Conservation (phyloP, 495 filamentous ascomycete genomes). For the Neurospora sp. region DNA sequence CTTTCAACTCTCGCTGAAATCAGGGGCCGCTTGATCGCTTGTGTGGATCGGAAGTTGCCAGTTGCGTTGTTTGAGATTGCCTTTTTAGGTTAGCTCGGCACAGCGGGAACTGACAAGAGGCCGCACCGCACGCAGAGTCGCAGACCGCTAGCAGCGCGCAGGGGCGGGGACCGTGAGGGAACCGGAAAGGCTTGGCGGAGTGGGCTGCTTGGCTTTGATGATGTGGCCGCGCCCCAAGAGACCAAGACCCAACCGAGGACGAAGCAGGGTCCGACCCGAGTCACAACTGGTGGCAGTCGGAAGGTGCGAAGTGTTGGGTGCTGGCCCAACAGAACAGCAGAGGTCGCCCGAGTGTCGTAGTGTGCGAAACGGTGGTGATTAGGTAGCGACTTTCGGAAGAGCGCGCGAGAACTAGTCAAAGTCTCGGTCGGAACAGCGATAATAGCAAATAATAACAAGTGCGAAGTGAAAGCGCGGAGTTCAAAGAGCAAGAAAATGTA, state of each 20-base stretch:
- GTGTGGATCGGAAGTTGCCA: background rate
- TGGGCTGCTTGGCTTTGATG: conserved; percentile 6
- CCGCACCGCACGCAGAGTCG: background rate
- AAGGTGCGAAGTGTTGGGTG: background rate
- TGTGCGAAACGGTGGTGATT: conserved; percentile 4
- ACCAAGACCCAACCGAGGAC: conserved; percentile 9
- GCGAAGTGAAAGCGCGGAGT: conserved; percentile 19
- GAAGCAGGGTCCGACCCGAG: conserved; percentile 13
- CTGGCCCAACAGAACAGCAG: background rate
- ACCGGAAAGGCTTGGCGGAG: background rate
- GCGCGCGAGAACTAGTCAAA: conserved; percentile 31
- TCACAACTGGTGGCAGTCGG: conserved; percentile 13
- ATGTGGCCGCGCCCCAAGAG: conserved; percentile 17
- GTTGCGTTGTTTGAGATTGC: background rate
- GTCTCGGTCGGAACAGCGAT: conserved; percentile 14
- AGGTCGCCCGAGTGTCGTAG: background rate
- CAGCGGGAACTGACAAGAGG: background rate
- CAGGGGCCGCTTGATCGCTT: background rate
- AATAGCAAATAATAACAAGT: conserved; percentile 4
- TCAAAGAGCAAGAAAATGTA: conserved; percentile 6
- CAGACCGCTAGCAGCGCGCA: background rate
- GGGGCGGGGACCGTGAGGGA: background rate
- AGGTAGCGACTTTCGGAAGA: conserved; percentile 4
- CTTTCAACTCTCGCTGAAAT: background rate
- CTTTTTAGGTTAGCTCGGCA: background rate